Percentiles rank a stretch among this genome's conserved stretches.
Evolutionary conservation across 164 flowering plant genomes (phyloP).

Genomic region (Berberis thunbergii): DNA sequence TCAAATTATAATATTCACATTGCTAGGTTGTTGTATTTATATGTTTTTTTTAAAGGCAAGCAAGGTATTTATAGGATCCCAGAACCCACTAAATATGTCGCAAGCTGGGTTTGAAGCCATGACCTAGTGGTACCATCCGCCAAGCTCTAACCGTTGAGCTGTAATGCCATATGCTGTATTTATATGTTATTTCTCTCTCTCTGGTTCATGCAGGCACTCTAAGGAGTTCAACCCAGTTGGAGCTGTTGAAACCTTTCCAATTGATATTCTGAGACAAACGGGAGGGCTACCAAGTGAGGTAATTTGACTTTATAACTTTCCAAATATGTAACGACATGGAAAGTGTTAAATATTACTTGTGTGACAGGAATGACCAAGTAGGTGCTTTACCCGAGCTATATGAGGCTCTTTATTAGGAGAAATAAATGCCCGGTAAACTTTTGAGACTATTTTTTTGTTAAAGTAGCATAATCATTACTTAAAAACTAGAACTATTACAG

Average conservation of each 20-base stretch:
- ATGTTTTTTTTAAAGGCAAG: neutral
- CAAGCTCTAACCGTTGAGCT: no score
- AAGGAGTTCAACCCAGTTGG: conserved; percentile 56
- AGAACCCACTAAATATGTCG: no score
- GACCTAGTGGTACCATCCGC: no score
- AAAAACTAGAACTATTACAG: no score
- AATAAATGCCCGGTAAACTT: no score
- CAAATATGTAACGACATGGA: neutral
- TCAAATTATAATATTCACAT: neutral
- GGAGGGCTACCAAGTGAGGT: conserved; percentile 83
- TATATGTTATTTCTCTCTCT: neutral
- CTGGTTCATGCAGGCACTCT: conserved; percentile 48
- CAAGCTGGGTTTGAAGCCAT: no score
- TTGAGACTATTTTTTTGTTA: no score
- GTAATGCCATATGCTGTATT: no score
- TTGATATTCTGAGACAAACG: conserved; percentile 29
- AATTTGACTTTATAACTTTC: conserved; percentile 1
- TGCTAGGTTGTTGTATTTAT: conserved; percentile 3
- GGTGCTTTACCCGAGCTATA: no score
- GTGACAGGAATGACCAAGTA: neutral
- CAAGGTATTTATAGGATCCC: no score
- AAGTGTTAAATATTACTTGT: neutral
- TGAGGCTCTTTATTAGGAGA: no score
- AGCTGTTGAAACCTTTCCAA: conserved; percentile 73
- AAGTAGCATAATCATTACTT: no score